Evolutionary conservation across 2,329 filamentous ascomycete genomes (phyloP), one percentile per base, ranked within the genome.

Genomic region (Akanthomyces dipterigenus): DNA sequence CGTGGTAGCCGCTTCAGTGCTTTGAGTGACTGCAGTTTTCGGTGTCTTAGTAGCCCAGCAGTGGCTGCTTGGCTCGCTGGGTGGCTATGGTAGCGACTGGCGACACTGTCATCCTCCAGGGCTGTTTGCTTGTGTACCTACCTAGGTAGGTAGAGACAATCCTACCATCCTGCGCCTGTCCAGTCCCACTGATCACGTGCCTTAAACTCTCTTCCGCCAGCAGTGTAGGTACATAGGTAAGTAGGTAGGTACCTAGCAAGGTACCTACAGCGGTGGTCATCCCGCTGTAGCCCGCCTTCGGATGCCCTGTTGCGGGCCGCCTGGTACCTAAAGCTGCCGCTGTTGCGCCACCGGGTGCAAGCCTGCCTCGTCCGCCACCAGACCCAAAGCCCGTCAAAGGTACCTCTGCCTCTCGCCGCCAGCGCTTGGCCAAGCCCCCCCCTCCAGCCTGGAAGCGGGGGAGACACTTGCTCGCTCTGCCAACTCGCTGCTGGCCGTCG

Each of bases 401-500:
- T 57, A 57, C 55, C 43, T 57, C 18, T 34, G 11, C 54, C 38
- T 36, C 40, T 24, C 31, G 20, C 49, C 18, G 5, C 14, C 53
- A 55, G 40, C 36, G 20, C 50, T 34, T 40, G 7, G n/a, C 49
- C 31, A 26, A 20, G 50, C 31, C 50, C 28, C 46, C 12, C 48
- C 31, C 48, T 34, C 48, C 31, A 34, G 31, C 48, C 38, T 55
- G 22, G 55, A 58, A 58, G 55, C 55, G 46, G 55, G 46, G 48
- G 57, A 53, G 24, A 42, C 24, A 51, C 31, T 16, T 28, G 24
- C 31, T 59, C 20, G 31, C 14, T 28, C 46, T 59, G 45, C 36
- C 56, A 51, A 24, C 38, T 60, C 24, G 48, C 46, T 43, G 26
- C 34, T 51, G 51, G 26, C 38, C 36, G 56, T 59, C 58, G 58